Evolutionary conservation across 805 yeast genomes (phyloP).

Genomic region (Kluyveromyces aestuarii): DNA sequence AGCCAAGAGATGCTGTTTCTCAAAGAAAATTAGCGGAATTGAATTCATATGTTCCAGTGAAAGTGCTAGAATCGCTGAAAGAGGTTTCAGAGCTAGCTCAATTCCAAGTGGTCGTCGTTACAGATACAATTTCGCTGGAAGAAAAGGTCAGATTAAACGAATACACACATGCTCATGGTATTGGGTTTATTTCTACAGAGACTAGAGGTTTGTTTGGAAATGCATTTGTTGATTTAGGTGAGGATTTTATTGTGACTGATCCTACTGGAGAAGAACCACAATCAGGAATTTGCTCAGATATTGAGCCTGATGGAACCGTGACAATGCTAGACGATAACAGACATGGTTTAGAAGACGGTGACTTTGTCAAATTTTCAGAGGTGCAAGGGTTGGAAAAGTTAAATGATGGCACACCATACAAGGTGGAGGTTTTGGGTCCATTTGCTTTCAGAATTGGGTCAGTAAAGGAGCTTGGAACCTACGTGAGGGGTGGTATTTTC

Average conservation of each 20-base stretch:
- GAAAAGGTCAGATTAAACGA: constrained; percentile 68
- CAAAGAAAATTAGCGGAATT: constrained; percentile 64
- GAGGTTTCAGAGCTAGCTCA: constrained; percentile 40
- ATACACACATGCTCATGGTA: constrained; percentile 61
- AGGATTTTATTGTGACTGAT: constrained; percentile 69
- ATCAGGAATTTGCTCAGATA: constrained; percentile 80
- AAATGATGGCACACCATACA: constrained; percentile 64
- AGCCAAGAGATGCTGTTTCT: constrained; percentile 66
- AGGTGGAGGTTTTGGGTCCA: constrained; percentile 88
- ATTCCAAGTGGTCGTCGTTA: constrained; percentile 78
- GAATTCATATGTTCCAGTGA: constrained; percentile 83
- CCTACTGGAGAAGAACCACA: constrained; percentile 89
- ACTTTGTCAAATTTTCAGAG: constrained; percentile 78
- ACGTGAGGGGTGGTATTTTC: constrained; percentile 78
- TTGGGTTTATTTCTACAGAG: constrained; percentile 76
- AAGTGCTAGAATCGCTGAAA: constrained; percentile 47
- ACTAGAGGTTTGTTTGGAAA: constrained; percentile 82
- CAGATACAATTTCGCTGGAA: constrained; percentile 57
- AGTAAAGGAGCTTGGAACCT: constrained; percentile 50
- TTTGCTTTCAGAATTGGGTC: constrained; percentile 71
- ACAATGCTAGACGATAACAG: constrained; percentile 86
- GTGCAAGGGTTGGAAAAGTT: constrained; percentile 69
- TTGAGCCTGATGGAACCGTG: constrained; percentile 84
- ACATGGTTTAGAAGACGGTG: constrained; percentile 91
- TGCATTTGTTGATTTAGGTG: constrained; percentile 86